Base-by-base conservation (phyloP, 1,139 yeast genomes). In the Zygosaccharomyces sapae region DNA sequence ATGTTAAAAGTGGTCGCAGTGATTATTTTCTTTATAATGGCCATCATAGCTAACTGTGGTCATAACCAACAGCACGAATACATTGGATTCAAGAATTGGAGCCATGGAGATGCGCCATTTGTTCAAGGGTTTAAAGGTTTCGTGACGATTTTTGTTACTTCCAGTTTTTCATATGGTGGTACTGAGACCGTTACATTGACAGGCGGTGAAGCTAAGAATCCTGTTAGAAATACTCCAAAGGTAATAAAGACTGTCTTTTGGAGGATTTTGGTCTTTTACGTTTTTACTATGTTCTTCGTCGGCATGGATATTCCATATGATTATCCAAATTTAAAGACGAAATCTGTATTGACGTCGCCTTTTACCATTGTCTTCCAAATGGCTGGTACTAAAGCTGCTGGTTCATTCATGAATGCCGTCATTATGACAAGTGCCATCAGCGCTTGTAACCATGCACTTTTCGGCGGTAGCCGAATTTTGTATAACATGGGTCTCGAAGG, bases 141-240 rank as follows among this genome's bases (percentile, higher is more conserved):
- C 72, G 51, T 80, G 67, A 47, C 64, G 43, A 37, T 71, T 51
- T 62, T 76, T 60, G 74, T 81, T 33, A 76, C 83, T 18, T 84
- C 88, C 1, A 72, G 83, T 24, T 81, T 80, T 63, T 83, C 86
- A 5, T 80, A 76, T 57, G 86, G 86, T 54, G 87, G 88, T 39
- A 75, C 82, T 3, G 88, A 82, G 62, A 71, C 80, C 5, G 75
- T 82, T 44, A 77, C 83, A 13, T 71, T 82, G 52, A 80, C 87
- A 3, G 83, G 84, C 5, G 88, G 84, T 25, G 87, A 82, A 64
- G 76, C 82, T 33, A 70, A 71, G 52, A 79, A 79, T 58, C 88
- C 88, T 1, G 63, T 71, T 2, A 70, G 75, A 53, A 73, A 75
- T 31, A 79, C 82, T 56, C 85, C 83, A 20, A 74, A 73, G 51